phyloP scores from a whole-genome alignment of 2,329 filamentous ascomycete genomes.

The Colletotrichum sp. region DNA sequence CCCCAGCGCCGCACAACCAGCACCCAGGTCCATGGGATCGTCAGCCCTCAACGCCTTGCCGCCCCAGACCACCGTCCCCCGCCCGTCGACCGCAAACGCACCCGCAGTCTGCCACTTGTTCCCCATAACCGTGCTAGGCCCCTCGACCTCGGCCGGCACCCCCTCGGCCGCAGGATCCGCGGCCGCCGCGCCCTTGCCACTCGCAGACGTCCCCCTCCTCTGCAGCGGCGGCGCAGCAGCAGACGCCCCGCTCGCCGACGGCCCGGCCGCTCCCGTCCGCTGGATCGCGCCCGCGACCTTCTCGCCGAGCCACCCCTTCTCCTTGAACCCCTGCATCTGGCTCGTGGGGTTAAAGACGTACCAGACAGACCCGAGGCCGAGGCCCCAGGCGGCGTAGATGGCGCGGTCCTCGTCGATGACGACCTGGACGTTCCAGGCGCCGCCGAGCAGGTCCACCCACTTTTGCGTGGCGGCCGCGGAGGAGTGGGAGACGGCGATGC shows the following conservation, averaged over 20 bases:
- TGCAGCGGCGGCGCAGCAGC: background rate
- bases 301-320: slow-evolving; percentile 60
- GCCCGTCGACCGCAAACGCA: slow-evolving; percentile 55
- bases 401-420: slow-evolving; percentile 62
- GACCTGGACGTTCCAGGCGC: slow-evolving; percentile 60
- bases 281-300: slow-evolving; percentile 54
- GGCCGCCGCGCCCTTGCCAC: background rate
- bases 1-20: slow-evolving; percentile 40
- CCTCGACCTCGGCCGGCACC: slow-evolving; percentile 35
- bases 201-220: slow-evolving; percentile 13
- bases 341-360: slow-evolving; percentile 59
- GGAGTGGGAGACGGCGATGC: slow-evolving; percentile 65
- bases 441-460: slow-evolving; percentile 63
- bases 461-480: slow-evolving; percentile 59
- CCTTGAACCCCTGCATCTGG: slow-evolving; percentile 57
- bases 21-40: slow-evolving; percentile 61
- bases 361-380: slow-evolving; percentile 56
- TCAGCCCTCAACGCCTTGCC: slow-evolving; percentile 53
- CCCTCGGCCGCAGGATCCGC: background rate
- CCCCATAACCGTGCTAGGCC: slow-evolving; percentile 50
- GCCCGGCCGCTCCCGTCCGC: slow-evolving; percentile 15
- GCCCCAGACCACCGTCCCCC: slow-evolving; percentile 55
- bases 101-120: slow-evolving; percentile 64
- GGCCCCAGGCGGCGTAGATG: slow-evolving; percentile 64
- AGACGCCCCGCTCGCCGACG: background rate